phyloP scores from a whole-genome alignment of 2,329 filamentous ascomycete species.

The Lecanicillium sp. region DNA sequence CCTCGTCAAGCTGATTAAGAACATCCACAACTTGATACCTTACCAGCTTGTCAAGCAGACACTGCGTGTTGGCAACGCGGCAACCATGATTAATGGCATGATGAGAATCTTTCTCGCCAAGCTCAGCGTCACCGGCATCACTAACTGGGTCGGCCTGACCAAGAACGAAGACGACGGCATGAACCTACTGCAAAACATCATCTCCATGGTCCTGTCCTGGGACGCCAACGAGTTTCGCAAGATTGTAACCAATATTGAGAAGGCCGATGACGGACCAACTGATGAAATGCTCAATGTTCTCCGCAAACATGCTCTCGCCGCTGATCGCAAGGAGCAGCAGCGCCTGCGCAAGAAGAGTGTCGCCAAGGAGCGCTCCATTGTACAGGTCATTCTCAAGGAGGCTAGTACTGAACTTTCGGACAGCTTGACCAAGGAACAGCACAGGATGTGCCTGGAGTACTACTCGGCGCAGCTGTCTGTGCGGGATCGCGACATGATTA shows the following conservation, averaged over 20 bases:
- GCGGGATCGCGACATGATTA: constrained; percentile 65
- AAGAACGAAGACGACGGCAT: constrained; percentile 66
- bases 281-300: constrained; percentile 56
- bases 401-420: constrained; percentile 35
- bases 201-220: constrained; percentile 64
- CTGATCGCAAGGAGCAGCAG: constrained; percentile 48
- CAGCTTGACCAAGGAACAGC: constrained; percentile 49
- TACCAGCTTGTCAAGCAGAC: constrained; percentile 67
- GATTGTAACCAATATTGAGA: constrained; percentile 55
- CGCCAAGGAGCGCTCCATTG: constrained; percentile 47
- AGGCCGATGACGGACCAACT: constrained; percentile 45
- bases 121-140: constrained; percentile 62
- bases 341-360: constrained; percentile 48
- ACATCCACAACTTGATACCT: constrained; percentile 60
- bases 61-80: constrained; percentile 67
- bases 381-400: constrained; percentile 54
- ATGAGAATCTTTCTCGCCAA: constrained; percentile 68
- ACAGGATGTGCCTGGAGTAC: constrained; percentile 59
- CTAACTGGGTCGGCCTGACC: constrained; percentile 72
- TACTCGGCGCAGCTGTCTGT: constrained; percentile 62
- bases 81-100: constrained; percentile 73
- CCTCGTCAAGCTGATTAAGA: constrained; percentile 61
- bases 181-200: constrained; percentile 72
- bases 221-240: constrained; percentile 64
- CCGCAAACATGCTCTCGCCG: constrained; percentile 42